Evolutionary conservation across 495 filamentous ascomycete species (phyloP), one percentile per base, ranked within the genome.

Genomic region (Aspergillus hancockii): DNA sequence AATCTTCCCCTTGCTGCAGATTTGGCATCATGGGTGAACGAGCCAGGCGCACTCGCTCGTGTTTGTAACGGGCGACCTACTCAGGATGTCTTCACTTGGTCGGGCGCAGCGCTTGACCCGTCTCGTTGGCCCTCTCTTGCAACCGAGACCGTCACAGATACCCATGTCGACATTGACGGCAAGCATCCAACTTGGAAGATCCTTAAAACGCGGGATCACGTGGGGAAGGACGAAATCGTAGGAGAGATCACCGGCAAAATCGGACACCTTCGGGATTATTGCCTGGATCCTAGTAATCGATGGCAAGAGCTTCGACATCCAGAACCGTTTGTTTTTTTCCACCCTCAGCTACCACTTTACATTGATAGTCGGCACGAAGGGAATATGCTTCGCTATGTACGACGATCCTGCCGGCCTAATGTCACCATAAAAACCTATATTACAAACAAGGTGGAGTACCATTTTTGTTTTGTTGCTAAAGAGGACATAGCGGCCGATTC

Each of bases 301-400:
- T 97, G 90, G 90, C 75, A 82, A 10, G 81, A 86, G 19, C 75
- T 93, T 28, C 84, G 83, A 32, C 89, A 91, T 67, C 92, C 94
- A 6, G 85, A 92, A 36, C 90, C 90, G 7, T 92, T 92, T 61
- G 89, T 96, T 31, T 88, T 92, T 65, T 93, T 94, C 71, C 90
- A 91, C 65, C 87, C 88, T 7, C 80, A 83, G 49, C 83, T 93
- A 18, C 90, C 93, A 0, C 81, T 98, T 14, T 96, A 92, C 75
- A 92, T 98, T 60, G 94, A 98, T 71, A 90, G 90, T 5, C 84
- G 94, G 30, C 81, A 80, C 58, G 90, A 93, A 76, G 94, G 93
- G 14, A 95, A 89, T 16, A 77, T 84, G 16, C 85, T 92, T 49
- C 88, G 94, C 30, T 97, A 92, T 68, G 83, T 92, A 19, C 84